Evolutionary conservation across 176 grass and related monocot species (phyloP).

Genomic region (Eragrostis curvula): DNA sequence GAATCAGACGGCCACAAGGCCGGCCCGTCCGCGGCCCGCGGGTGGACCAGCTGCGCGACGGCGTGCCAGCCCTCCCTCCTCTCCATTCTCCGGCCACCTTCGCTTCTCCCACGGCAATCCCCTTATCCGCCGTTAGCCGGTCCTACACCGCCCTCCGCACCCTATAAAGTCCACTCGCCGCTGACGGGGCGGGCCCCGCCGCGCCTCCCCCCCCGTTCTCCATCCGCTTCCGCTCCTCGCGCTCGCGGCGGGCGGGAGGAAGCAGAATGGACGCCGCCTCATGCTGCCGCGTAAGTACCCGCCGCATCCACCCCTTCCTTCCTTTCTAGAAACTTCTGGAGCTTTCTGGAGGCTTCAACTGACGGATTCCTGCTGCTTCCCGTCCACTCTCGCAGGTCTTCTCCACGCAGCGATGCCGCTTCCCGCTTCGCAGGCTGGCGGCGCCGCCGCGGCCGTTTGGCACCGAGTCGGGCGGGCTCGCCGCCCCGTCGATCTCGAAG

Average conservation of each 20-base stretch:
- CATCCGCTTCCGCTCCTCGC: not conserved
- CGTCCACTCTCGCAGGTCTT: slow-evolving; percentile 33
- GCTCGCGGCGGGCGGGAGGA: slow-evolving; percentile 24
- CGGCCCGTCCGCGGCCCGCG: too few relatives aligned
- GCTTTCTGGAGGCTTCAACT: not conserved
- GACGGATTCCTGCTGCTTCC: not conserved
- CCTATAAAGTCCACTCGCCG: slow-evolving; percentile 39
- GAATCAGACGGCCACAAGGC: too few relatives aligned
- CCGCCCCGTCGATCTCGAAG: slow-evolving; percentile 51
- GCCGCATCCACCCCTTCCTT: not conserved
- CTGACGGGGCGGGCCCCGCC: not conserved
- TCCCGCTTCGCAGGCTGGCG: slow-evolving; percentile 53
- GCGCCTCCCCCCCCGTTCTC: not conserved
- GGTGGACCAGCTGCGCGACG: not conserved
- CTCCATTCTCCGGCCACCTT: slow-evolving; percentile 10
- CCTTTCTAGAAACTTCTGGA: slow-evolving; percentile 9
- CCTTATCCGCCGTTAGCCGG: slow-evolving; percentile 61
- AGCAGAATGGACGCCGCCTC: slow-evolving; percentile 69
- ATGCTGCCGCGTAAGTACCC: slow-evolving; percentile 60
- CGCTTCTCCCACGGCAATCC: slow-evolving; percentile 25
- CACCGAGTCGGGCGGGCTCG: slow-evolving; percentile 35
- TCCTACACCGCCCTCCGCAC: not conserved
- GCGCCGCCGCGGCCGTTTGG: slow-evolving; percentile 45
- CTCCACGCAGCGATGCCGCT: slow-evolving; percentile 55
- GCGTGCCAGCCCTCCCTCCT: not conserved